phyloP scores from a whole-genome alignment of 2,329 filamentous ascomycete genomes.

The Fusarium nygamai region DNA sequence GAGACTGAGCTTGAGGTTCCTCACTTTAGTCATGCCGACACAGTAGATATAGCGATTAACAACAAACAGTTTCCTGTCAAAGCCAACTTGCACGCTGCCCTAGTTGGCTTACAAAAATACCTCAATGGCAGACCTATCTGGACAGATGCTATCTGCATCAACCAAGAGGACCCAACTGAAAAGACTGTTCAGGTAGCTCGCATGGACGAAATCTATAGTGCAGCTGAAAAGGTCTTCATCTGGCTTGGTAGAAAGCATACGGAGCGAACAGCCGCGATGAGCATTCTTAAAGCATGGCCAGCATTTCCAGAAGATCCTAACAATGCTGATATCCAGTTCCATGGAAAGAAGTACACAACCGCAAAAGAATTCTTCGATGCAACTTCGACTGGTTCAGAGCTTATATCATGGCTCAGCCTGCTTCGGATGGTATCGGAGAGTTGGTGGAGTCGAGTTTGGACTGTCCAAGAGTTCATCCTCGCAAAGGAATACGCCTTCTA shows the following conservation, averaged over 20 bases:
- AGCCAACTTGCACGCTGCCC: conserved; percentile 9
- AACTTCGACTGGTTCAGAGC: conserved; percentile 2
- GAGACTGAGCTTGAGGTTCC: conserved; percentile 15
- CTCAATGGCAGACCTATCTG: conserved; percentile 7
- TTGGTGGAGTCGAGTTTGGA: conserved; percentile 27
- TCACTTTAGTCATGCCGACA: conserved; percentile 6
- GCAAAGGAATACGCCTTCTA: conserved; percentile 9
- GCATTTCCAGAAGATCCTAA: conserved; percentile 7
- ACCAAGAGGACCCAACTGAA: not conserved
- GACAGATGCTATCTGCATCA: conserved; percentile 14
- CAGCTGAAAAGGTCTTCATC: conserved; percentile 4
- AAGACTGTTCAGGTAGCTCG: conserved; percentile 4
- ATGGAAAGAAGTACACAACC: conserved; percentile 8
- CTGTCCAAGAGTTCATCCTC: conserved; percentile 20
- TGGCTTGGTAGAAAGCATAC: conserved; percentile 2
- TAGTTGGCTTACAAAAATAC: not conserved
- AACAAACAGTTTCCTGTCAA: not conserved
- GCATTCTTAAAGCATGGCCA: not conserved
- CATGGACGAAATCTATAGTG: conserved; percentile 15
- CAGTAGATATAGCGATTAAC: not conserved
- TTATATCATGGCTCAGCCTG: conserved; percentile 2
- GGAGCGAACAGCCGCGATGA: not conserved
- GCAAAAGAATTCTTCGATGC: conserved; percentile 15
- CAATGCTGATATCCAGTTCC: not conserved
- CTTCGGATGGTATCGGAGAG: conserved; percentile 5